Percentiles rank a stretch among this genome's conserved stretches.
Evolutionary conservation across 106 monocot genomes (phyloP).

Genomic region (Cymbidium sinense): DNA sequence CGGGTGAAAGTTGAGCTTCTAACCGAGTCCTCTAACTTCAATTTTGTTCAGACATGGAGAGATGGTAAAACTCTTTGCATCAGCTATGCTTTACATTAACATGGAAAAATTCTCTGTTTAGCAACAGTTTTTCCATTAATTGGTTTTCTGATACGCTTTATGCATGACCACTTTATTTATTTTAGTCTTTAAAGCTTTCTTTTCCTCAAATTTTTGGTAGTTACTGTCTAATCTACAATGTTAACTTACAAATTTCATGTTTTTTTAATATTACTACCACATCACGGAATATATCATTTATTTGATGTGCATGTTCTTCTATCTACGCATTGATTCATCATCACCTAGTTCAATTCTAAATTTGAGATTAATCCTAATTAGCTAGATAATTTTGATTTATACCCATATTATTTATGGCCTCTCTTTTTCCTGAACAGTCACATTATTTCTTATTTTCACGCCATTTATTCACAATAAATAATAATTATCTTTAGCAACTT

Average conservation of each 20-base stretch:
- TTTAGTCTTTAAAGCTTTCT: background rate
- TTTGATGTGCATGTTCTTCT: background rate
- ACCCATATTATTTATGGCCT: background rate
- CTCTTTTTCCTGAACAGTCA: background rate
- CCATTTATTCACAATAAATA: background rate
- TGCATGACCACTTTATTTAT: background rate
- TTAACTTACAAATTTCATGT: background rate
- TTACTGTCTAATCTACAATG: background rate
- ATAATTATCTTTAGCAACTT: background rate
- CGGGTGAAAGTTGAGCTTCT: constrained; percentile 82
- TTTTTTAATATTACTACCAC: background rate
- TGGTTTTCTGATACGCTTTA: background rate
- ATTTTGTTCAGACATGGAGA: constrained; percentile 80
- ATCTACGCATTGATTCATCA: background rate
- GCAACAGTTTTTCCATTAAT: background rate
- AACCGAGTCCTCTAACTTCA: constrained; percentile 37
- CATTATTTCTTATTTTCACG: background rate
- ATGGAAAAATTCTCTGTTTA: background rate
- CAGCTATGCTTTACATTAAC: background rate
- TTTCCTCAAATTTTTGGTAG: background rate
- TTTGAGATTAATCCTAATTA: background rate
- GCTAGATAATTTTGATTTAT: background rate
- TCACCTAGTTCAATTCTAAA: background rate
- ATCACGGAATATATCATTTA: background rate
- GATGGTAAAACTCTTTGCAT: constrained; percentile 41